Evolutionary conservation across 2,329 filamentous ascomycete genomes (phyloP).

Genomic region (Botrytis sinoallii): DNA sequence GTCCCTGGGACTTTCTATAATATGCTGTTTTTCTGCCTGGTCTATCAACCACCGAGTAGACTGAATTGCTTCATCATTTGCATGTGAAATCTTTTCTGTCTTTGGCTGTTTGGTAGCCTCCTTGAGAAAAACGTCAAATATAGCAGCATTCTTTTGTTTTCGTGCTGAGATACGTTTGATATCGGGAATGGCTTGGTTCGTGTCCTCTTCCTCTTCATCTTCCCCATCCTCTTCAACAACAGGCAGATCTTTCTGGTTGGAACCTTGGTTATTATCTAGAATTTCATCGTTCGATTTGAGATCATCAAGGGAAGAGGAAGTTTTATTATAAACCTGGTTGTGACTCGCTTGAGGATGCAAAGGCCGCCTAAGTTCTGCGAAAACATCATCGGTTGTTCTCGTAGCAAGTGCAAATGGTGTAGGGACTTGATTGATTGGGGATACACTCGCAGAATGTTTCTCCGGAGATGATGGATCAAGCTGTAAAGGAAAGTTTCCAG

Average conservation of each 20-base stretch:
- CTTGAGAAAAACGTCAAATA: conserved; percentile 42
- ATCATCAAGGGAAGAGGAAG: background rate
- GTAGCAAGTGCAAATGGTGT: conserved; percentile 24
- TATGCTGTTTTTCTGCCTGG: conserved; percentile 42
- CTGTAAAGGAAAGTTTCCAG: background rate
- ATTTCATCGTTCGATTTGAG: background rate
- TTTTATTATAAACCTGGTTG: background rate
- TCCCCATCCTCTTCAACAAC: conserved; percentile 21
- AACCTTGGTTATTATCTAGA: background rate
- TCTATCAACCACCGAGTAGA: conserved; percentile 37
- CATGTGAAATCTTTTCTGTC: background rate
- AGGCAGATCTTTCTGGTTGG: conserved; percentile 2
- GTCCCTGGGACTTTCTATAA: conserved; percentile 76
- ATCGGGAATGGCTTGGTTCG: conserved; percentile 35
- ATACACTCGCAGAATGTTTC: conserved; percentile 23
- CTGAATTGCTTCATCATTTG: conserved; percentile 32
- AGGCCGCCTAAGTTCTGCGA: conserved; percentile 31
- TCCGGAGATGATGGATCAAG: conserved; percentile 20
- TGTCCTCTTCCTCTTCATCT: conserved; percentile 25
- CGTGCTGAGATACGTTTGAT: conserved; percentile 45
- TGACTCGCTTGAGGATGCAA: background rate
- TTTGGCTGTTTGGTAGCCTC: conserved; percentile 5
- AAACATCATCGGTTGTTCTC: conserved; percentile 33
- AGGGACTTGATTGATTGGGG: conserved; percentile 16
- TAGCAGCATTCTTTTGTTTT: conserved; percentile 49